Conservation (phyloP, 176 grass and related monocot species). For the Saccharum spontaneum region DNA sequence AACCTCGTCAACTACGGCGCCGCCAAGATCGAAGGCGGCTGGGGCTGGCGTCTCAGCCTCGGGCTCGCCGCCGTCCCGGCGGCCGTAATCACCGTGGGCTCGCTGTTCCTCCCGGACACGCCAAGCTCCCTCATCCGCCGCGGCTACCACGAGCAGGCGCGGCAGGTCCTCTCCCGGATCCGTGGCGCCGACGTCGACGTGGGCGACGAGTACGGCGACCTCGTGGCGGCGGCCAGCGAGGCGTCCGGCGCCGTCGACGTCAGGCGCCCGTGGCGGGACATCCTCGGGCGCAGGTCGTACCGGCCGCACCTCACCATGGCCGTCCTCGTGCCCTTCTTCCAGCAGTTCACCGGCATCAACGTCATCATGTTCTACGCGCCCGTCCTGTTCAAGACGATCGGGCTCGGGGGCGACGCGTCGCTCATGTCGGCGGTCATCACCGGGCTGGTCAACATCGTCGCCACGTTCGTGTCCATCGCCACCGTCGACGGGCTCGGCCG, state of each 20-base stretch:
- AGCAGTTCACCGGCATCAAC: slow-evolving; percentile 63
- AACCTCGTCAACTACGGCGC: slow-evolving; percentile 39
- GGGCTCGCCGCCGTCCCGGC: slow-evolving; percentile 30
- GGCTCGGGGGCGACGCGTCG: slow-evolving; percentile 20
- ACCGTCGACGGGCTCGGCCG: slow-evolving; percentile 16
- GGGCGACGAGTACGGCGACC: slow-evolving; percentile 14
- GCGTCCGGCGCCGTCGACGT: background rate
- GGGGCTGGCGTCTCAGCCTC: slow-evolving; percentile 39
- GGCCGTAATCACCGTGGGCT: slow-evolving; percentile 1
- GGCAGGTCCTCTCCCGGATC: background rate
- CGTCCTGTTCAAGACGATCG: slow-evolving; percentile 50
- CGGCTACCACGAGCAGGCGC: slow-evolving; percentile 2
- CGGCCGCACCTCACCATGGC: slow-evolving; percentile 26
- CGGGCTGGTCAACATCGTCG: slow-evolving; percentile 28
- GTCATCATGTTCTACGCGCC: slow-evolving; percentile 65
- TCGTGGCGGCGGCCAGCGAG: background rate
- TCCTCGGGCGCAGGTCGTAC: slow-evolving; percentile 13
- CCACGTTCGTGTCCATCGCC: slow-evolving; percentile 32
- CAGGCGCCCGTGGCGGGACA: slow-evolving; percentile 1
- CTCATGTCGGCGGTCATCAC: slow-evolving; percentile 36
- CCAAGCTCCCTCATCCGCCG: slow-evolving; percentile 31
- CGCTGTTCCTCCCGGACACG: slow-evolving; percentile 38
- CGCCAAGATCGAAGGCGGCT: slow-evolving; percentile 11
- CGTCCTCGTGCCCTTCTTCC: slow-evolving; percentile 42
- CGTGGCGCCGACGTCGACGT: slow-evolving; percentile 21